Conservation (phyloP, 2,329 filamentous ascomycete species). For the Neocatenulostroma microsporum region DNA sequence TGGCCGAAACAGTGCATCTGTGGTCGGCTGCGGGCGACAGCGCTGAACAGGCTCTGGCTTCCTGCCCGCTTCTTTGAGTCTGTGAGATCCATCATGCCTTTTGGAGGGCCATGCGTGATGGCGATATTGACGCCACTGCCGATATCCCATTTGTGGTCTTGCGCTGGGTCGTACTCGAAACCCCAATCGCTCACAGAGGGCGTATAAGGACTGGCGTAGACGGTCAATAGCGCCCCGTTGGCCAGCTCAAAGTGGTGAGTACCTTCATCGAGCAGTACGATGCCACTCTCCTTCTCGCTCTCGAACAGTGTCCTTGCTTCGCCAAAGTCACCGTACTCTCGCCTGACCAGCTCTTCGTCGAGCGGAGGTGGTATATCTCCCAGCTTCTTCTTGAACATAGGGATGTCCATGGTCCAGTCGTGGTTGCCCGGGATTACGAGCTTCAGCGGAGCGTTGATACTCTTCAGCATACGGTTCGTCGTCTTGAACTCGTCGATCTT, state of each 20-base stretch:
- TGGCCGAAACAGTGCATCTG: conserved; percentile 51
- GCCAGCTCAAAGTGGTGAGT: conserved; percentile 37
- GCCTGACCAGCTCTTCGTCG: conserved; percentile 24
- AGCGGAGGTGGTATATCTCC: conserved; percentile 21
- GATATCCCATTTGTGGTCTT: conserved; percentile 27
- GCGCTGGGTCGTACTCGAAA: conserved; percentile 47
- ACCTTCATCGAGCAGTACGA: conserved; percentile 49
- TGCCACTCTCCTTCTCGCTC: conserved; percentile 31
- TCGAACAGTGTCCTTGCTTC: conserved; percentile 21
- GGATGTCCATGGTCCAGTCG: conserved; percentile 25
- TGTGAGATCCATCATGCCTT: conserved; percentile 22
- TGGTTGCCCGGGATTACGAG: conserved; percentile 35
- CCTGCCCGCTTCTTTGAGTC: conserved; percentile 29
- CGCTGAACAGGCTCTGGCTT: conserved; percentile 39
- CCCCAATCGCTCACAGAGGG: conserved; percentile 48
- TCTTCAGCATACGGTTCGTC: conserved; percentile 22
- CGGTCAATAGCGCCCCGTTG: conserved; percentile 42
- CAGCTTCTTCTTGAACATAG: conserved; percentile 31
- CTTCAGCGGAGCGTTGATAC: conserved; percentile 28
- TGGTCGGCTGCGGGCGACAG: conserved; percentile 40
- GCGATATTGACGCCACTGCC: conserved; percentile 28
- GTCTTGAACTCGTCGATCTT: conserved; percentile 24
- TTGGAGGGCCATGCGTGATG: conserved; percentile 35
- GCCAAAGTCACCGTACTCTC: conserved; percentile 35
- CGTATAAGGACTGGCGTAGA: conserved; percentile 49